Evolutionary conservation across 768 basidiomycete species (phyloP).

Genomic region (Lactarius indigo): DNA sequence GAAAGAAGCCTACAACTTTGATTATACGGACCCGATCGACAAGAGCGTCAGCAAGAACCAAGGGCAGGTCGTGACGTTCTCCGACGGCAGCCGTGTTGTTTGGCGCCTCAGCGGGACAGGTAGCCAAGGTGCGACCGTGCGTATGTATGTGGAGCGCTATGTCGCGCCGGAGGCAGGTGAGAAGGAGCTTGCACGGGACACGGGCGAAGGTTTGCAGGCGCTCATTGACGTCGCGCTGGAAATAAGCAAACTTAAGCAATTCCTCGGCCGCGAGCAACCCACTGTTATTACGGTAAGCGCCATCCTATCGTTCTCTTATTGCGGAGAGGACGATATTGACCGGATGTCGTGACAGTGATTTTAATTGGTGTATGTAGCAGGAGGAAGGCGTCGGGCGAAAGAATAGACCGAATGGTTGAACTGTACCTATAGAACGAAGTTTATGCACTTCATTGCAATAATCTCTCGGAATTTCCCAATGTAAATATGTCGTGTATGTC

Average conservation of each 20-base stretch:
- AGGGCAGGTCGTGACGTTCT: constrained; percentile 89
- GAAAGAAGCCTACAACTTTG: constrained; percentile 76
- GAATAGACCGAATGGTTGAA: not conserved
- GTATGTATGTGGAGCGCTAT: constrained; percentile 95
- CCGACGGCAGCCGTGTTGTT: constrained; percentile 90
- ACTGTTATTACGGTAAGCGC: constrained; percentile 78
- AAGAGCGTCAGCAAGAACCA: constrained; percentile 90
- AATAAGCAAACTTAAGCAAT: constrained; percentile 80
- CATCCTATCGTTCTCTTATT: not conserved
- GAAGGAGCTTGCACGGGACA: constrained; percentile 65
- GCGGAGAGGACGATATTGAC: not conserved
- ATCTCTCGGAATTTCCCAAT: not conserved
- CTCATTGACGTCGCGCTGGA: constrained; percentile 93
- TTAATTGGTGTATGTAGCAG: not conserved
- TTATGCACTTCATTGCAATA: not conserved
- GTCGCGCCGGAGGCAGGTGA: constrained; percentile 66
- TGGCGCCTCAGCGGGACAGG: constrained; percentile 97
- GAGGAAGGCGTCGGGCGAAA: not conserved
- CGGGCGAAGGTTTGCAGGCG: constrained; percentile 88
- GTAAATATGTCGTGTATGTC: not conserved
- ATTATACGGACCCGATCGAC: constrained; percentile 99
- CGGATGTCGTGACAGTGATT: not conserved
- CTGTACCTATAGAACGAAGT: not conserved
- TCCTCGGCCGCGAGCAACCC: constrained; percentile 83
- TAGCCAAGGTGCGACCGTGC: constrained; percentile 91